Evolutionary conservation across 2,329 filamentous ascomycete genomes (phyloP), one percentile per base, ranked within the genome.

Genomic region (Fusarium oligoseptatum): DNA sequence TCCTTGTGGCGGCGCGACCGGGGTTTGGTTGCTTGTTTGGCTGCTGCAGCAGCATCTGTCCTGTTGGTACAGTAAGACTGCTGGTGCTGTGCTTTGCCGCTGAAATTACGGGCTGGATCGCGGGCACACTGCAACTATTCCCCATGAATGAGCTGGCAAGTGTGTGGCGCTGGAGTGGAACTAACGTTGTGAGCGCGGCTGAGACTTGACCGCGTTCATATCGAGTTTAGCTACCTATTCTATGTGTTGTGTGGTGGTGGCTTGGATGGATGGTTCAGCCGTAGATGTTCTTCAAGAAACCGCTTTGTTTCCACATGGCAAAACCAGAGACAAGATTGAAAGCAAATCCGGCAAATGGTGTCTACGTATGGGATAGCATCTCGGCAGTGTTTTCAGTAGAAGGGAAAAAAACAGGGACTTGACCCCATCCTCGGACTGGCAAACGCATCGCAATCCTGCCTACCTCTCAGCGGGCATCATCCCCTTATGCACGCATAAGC

Each of bases 401-500:
- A n/a, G 8, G 22, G 22, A 29, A 29, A 29, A 32, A 32, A 20
- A 20, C 17, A 55, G 48, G 48, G 27, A 32, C 27, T 24, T 24
- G 52, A 20, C 52, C 52, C 52, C 52, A 29, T 32, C 52, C 52
- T 34, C 32, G 24, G 29, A 6, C 50, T 55, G 41, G 41, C 41
- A 43, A 22, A 36, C 39, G 39, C 39, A 41, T 12, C 11, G 17
- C 39, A n/a, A 34, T 34, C 29, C 29, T 29, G 29, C 9, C 32
- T 11, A 7, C 20, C 41, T 22, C 20, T n/a, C 20, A n/a, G 32
- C 58, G 22, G 39, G n/a, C 34, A 24, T 62, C 62, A 32, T 36
- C 34, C 62, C 61, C 50, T 37, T 43, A 57, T 63, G 50, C 60
- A 64, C 37, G 58, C 65, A 67, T 67, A 64, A 67, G 66, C 66